Evolutionary conservation across 805 yeast genomes (phyloP).

Genomic region (Wickerhamomyces hampshirensis): DNA sequence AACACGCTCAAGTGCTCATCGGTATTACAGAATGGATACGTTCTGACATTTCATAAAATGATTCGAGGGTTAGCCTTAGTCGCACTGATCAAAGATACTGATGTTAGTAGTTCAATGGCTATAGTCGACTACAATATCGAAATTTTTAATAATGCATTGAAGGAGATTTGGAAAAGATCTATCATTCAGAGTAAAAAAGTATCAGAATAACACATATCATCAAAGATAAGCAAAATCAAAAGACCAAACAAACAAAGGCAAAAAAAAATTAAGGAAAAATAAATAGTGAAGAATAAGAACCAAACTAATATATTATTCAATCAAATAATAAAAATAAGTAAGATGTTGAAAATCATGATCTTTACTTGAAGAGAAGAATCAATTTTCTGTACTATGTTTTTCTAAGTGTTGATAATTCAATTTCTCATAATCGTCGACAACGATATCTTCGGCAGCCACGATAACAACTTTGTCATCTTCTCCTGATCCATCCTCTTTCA

Average conservation of each 20-base stretch:
- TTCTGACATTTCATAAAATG: slow-evolving; percentile 84
- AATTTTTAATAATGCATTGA: slow-evolving; percentile 69
- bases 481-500: no score
- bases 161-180: slow-evolving; percentile 49
- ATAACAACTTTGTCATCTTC: background rate
- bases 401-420: no score
- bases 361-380: no score
- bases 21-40: slow-evolving; percentile 75
- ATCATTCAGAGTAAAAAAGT: slow-evolving; percentile 4
- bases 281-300: no score
- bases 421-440: background rate
- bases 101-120: slow-evolving; percentile 45
- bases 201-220: no score
- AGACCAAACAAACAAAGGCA: no score
- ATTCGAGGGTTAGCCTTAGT: slow-evolving; percentile 89
- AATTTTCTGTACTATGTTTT: no score
- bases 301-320: no score
- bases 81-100: slow-evolving; percentile 61
- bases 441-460: background rate
- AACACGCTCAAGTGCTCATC: slow-evolving; percentile 58
- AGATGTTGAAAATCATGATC: no score
- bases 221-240: no score
- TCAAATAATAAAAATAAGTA: no score
- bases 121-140: slow-evolving; percentile 87
- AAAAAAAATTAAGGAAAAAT: no score